These are phyloP conservation scores for Populus tremula DNA, from an alignment of 345 rosid species.

Conservation along the genomic window DNA sequence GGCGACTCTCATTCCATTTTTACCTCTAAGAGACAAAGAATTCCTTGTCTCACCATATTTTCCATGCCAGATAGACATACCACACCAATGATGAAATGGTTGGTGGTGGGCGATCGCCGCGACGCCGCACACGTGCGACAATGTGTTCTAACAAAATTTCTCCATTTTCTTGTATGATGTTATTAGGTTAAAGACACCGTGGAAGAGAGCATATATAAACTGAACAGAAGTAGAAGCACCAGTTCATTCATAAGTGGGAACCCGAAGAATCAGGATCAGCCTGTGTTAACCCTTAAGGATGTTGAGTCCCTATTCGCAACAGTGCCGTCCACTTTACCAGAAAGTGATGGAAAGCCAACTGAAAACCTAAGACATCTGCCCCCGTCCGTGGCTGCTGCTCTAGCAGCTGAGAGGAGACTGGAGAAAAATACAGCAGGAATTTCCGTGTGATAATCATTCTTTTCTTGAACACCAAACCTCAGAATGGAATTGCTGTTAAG, in stretches of 20 bases:
- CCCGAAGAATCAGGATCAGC: conserved; percentile 85
- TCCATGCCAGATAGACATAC: no score
- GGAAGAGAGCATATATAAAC: conserved; percentile 88
- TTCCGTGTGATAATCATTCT: background rate
- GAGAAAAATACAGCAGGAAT: conserved; percentile 23
- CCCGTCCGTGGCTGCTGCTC: conserved; percentile 76
- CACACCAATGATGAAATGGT: no score
- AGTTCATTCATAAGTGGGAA: conserved; percentile 69
- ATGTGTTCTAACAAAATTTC: background rate
- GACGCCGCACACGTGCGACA: no score
- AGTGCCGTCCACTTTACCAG: conserved; percentile 26
- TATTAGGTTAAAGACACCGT: conserved; percentile 69
- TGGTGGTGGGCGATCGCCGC: no score
- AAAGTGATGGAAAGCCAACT: conserved; percentile 33
- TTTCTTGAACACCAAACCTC: background rate
- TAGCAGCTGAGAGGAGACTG: conserved; percentile 87
- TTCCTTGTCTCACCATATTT: no score
- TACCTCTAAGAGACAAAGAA: no score
- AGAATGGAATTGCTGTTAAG: background rate
- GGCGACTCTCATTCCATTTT: no score
- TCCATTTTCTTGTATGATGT: background rate
- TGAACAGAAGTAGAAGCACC: conserved; percentile 69
- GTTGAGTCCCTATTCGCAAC: conserved; percentile 69
- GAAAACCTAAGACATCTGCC: conserved; percentile 61
- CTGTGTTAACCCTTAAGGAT: conserved; percentile 68